A percentile compares a stretch with the other conserved stretches of the same genome.
These are phyloP conservation scores for Saturnispora mendoncae DNA, from an alignment of 805 yeast species.

Conservation along the genomic window DNA sequence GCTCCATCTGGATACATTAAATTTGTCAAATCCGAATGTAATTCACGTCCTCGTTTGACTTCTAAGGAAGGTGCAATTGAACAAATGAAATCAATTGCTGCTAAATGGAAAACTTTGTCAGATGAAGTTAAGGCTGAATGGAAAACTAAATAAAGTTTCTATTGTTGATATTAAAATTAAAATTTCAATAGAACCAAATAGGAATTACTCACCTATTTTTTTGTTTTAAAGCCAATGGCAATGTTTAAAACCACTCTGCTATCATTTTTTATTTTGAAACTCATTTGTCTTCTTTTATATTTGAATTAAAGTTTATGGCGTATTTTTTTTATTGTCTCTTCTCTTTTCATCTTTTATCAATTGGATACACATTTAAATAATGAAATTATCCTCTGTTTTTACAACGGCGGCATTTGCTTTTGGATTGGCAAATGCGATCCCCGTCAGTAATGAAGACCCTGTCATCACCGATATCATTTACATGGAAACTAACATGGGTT, in stretches of 20 bases:
- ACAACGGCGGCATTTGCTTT: not conserved
- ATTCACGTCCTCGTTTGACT: conserved; percentile 10
- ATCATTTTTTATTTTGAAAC: no score
- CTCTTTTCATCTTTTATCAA: not conserved
- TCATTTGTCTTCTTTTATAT: no score
- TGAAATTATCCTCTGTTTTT: no score
- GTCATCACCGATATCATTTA: conserved; percentile 38
- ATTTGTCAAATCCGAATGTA: conserved; percentile 16
- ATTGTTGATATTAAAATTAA: not conserved
- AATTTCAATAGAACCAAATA: no score
- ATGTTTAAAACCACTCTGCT: no score
- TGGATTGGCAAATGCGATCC: not conserved
- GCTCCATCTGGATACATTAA: conserved; percentile 19
- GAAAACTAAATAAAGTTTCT: conserved; percentile 11
- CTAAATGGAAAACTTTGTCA: conserved; percentile 19
- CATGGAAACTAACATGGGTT: conserved; percentile 33
- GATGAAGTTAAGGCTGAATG: conserved; percentile 19
- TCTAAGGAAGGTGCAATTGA: conserved; percentile 14
- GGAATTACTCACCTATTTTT: no score
- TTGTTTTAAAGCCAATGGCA: no score
- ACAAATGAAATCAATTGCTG: conserved; percentile 17
- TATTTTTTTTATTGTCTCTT: not conserved
- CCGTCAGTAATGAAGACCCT: no score
- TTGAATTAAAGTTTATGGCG: no score
- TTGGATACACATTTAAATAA: no score